Evolutionary conservation across 768 basidiomycete genomes (phyloP).

Genomic region (Termitomyces sp.): DNA sequence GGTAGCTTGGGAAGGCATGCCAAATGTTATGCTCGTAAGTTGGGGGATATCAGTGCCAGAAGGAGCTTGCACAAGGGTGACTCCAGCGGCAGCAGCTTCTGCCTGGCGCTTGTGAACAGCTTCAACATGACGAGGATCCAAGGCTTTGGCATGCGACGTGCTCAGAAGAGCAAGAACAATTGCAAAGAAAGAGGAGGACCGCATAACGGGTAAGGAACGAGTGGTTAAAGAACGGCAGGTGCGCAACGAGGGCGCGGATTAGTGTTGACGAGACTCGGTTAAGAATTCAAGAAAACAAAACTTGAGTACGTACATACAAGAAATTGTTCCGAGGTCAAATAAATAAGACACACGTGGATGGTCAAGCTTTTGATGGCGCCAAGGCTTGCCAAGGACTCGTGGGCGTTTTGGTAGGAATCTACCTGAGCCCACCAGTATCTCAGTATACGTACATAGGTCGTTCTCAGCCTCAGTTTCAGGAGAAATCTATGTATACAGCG

Average conservation of each 20-base stretch:
- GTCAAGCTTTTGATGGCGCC: not conserved
- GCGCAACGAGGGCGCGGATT: constrained; percentile 13
- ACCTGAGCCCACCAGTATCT: too few species aligned
- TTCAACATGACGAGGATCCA: constrained; percentile 15
- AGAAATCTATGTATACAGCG: too few species aligned
- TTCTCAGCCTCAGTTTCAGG: too few species aligned
- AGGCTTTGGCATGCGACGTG: constrained; percentile 22
- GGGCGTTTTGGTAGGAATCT: too few species aligned
- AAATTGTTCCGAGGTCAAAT: too few species aligned
- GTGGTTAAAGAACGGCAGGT: constrained; percentile 7
- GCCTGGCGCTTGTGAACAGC: constrained; percentile 37
- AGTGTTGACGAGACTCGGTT: constrained; percentile 3
- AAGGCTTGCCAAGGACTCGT: not conserved
- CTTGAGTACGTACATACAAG: not conserved
- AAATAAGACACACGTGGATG: not conserved
- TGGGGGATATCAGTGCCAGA: constrained; percentile 52
- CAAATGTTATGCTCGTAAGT: constrained; percentile 54
- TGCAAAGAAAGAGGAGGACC: constrained; percentile 7
- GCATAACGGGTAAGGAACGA: constrained; percentile 17
- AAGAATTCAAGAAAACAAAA: constrained; percentile 6
- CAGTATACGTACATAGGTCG: too few species aligned
- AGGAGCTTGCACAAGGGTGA: constrained; percentile 45
- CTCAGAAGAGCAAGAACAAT: constrained; percentile 14
- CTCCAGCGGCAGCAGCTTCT: constrained; percentile 16
- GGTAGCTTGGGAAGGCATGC: constrained; percentile 55